phyloP scores from a whole-genome alignment of 371 early-diverging fungal genomes.

The Actinomucor elegans region DNA sequence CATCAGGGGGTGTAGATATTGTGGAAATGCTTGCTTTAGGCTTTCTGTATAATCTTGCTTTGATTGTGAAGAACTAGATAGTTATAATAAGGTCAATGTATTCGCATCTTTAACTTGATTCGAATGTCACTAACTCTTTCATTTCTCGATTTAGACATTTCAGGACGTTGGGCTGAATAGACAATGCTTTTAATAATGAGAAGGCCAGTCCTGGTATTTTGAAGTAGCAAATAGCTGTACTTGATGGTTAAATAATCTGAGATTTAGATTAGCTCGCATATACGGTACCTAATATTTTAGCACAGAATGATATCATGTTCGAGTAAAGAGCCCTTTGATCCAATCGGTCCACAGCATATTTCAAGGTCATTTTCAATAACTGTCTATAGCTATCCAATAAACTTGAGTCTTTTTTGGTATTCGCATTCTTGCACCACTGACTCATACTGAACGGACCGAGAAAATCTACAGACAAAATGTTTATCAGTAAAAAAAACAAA shows the following conservation, averaged over 20 bases:
- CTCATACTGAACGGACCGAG: neutral
- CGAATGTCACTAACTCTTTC: neutral
- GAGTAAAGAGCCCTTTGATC: conserved; percentile 49
- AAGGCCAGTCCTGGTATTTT: conserved; percentile 55
- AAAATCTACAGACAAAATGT: neutral
- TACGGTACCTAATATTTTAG: conserved; percentile 41
- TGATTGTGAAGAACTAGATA: no score
- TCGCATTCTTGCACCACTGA: conserved; percentile 6
- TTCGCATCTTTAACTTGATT: no score
- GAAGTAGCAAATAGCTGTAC: conserved; percentile 53
- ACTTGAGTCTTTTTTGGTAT: neutral
- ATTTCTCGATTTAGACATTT: conserved; percentile 28
- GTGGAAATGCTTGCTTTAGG: conserved; percentile 12
- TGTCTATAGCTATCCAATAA: conserved; percentile 21
- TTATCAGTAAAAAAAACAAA: neutral
- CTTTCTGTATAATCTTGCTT: neutral
- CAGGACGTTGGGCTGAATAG: conserved; percentile 36
- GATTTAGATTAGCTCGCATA: neutral
- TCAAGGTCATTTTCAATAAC: conserved; percentile 26
- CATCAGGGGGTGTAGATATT: conserved; percentile 20
- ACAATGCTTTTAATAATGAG: conserved; percentile 39
- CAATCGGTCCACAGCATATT: conserved; percentile 44
- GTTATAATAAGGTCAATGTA: no score
- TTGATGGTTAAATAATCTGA: neutral
- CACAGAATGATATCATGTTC: conserved; percentile 54